These are phyloP conservation scores for Sporothrix pallida DNA, from an alignment of 2,329 filamentous ascomycete genomes.

Conservation along the genomic window DNA sequence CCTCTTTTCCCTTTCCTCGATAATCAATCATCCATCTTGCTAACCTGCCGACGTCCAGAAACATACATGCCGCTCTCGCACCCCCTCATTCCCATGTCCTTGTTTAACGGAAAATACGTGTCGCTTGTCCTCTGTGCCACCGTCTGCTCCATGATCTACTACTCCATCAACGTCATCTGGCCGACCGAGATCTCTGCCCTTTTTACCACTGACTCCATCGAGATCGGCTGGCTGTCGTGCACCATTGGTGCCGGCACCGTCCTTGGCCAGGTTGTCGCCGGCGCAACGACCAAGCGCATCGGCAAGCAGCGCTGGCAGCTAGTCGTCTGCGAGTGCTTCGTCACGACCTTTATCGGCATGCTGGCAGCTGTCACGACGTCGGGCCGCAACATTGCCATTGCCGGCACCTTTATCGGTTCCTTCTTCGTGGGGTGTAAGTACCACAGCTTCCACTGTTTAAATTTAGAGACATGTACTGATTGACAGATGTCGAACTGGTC, in stretches of 20 bases:
- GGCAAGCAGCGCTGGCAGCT: constrained; percentile 29
- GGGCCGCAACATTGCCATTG: constrained; percentile 18
- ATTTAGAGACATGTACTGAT: background rate
- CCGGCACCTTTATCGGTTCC: constrained; percentile 27
- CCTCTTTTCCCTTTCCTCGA: no score
- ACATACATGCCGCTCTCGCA: constrained; percentile 36
- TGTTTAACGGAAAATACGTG: constrained; percentile 46
- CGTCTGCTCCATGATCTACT: constrained; percentile 39
- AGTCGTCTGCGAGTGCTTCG: constrained; percentile 44
- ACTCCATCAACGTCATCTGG: constrained; percentile 42
- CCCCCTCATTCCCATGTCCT: constrained; percentile 47
- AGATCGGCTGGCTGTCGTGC: constrained; percentile 29
- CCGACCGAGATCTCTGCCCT: constrained; percentile 45
- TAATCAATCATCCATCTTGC: no score
- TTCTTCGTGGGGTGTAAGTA: constrained; percentile 30
- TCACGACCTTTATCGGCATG: constrained; percentile 38
- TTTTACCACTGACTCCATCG: constrained; percentile 34
- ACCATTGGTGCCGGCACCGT: constrained; percentile 14
- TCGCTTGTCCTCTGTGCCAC: constrained; percentile 44
- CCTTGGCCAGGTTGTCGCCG: constrained; percentile 25
- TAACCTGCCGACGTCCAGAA: background rate
- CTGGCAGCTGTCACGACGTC: constrained; percentile 6
- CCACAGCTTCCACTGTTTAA: background rate
- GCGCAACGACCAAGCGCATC: constrained; percentile 2
- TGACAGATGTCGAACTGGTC: constrained; percentile 29